phyloP scores from a whole-genome alignment of 140 eudicot genomes.

The Oenanthe javanica region DNA sequence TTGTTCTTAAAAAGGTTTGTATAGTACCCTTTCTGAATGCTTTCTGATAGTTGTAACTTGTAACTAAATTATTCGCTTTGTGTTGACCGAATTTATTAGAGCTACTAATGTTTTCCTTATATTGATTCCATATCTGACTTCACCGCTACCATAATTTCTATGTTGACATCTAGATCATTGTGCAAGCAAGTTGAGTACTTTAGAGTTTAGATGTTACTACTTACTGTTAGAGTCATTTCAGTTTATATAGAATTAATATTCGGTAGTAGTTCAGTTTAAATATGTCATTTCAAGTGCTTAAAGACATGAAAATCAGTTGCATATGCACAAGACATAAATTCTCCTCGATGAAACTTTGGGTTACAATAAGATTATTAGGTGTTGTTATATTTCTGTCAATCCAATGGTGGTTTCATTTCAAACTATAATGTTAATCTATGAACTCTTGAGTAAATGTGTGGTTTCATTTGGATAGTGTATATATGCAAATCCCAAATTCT shows the following conservation, averaged over 20 bases:
- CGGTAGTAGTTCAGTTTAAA: not conserved
- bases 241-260: too few species aligned
- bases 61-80: not conserved
- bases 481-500: not conserved
- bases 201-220: not conserved
- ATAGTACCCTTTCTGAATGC: not conserved
- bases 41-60: not conserved
- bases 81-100: not conserved
- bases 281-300: not conserved
- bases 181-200: not conserved
- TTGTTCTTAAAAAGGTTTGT: conserved; percentile 82
- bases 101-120: not conserved
- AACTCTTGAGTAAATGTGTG: not conserved
- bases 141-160: not conserved
- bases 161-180: not conserved
- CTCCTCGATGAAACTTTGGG: not conserved
- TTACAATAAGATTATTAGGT: not conserved
- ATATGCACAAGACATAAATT: not conserved
- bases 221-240: too few species aligned
- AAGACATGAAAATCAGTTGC: not conserved
- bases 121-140: not conserved
- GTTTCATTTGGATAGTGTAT: not conserved
- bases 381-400: not conserved
- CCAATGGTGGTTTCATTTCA: not conserved
- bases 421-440: not conserved